Base-by-base conservation (phyloP, 305 asterid genomes). In the Fraxinus greggii region DNA sequence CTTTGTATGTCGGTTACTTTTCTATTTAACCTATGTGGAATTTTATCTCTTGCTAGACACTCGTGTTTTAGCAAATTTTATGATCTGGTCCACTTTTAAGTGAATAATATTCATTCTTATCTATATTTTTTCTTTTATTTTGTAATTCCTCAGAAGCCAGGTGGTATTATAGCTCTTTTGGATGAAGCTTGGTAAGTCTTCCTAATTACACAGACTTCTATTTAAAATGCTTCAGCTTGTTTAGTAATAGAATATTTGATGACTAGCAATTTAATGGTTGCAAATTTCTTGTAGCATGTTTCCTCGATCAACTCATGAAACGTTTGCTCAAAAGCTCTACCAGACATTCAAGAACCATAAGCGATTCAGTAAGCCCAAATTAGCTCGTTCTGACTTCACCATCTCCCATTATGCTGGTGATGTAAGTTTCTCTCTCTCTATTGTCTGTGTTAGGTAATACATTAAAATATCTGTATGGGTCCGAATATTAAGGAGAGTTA, bases 351-450 rank as follows among this genome's bases (percentile, higher is more conserved):
- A 91, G 87, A 90, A 92, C 85, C 92, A 97, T 80, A 90, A 92
- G 80, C 98, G 98, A 80, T 97, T 97, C 88, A 90, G 90, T 92
- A 97, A 97, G 90, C 99, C 99, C 84, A 95, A 95, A 89, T 85
- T 97, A 85, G 85, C 98, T 76, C 98, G 97, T 84, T 88, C 98
- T 63, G 98, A 97, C 88, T 97, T 97, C 89, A 93, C 99, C 72
- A 88, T 97, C 73, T 87, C 87, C 79, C 99, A 97, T 86, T 97
- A 97, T 84, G 99, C 99, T 84, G 99, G 99, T 78, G 98, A 95
- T 82, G 99, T 97, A 90, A 89, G 99, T 89, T 77, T 81, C 69
- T 24, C 13, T 75, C 61, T 73, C 23, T 21, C 59, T 69, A 72
- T 72, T 15, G 24, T 32, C 69, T 59, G 13, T 76, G 54, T 35